Base-by-base conservation (phyloP, 108 stramenopile genomes). In the Skeletonema potamos region DNA sequence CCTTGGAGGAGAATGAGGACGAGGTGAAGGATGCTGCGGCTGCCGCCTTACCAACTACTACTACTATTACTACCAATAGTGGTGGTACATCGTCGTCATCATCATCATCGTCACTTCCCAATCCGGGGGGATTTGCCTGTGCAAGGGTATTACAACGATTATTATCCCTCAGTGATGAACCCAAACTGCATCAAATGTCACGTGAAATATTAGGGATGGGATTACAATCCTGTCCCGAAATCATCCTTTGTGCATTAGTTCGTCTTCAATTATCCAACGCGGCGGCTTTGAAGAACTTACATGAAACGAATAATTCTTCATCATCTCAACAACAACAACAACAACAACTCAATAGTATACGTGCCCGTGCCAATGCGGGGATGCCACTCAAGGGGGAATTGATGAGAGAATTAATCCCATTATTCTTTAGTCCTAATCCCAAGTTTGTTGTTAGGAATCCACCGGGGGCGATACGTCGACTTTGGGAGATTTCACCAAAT, bases 391-490 rank as follows among this genome's bases (percentile, higher is more conserved):
- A 91, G 75, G 82, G 81, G 48, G 97, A 98, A 66, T 64, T 96
- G 63, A 96, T 98, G 92, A 67, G 90, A 43, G 91, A 94, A 63
- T 85, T 98, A 60, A 94, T 96, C 62, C 95, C 95, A 0, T 64
- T 95, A 15, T 96, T 96, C 78, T 98, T 98, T 75, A 82, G 88
- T 64, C 96, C 97, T 13, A 73, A 84, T 65, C 58, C 76, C 20
- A 82, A 83, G 8, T 84, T 84, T 20, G 74, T 86, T 5, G 94
- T 89, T 2, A 84, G 89, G 62, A 89, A 95, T 77, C 81, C 69
- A 33, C 87, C 90, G 27, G 86, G 88, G 10, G 95, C 95, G 18
- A 79, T 96, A 29, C 82, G 91, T 9, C 79, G 95, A 33, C 81
- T 98, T 30, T 96, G 95, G 84, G 83, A 77, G 9, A 93, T 96